A percentile compares a stretch with the other conserved stretches of the same genome.
These are phyloP conservation scores for Stromatinia cepivora DNA, from an alignment of 2,329 filamentous ascomycete species.

Conservation along the genomic window DNA sequence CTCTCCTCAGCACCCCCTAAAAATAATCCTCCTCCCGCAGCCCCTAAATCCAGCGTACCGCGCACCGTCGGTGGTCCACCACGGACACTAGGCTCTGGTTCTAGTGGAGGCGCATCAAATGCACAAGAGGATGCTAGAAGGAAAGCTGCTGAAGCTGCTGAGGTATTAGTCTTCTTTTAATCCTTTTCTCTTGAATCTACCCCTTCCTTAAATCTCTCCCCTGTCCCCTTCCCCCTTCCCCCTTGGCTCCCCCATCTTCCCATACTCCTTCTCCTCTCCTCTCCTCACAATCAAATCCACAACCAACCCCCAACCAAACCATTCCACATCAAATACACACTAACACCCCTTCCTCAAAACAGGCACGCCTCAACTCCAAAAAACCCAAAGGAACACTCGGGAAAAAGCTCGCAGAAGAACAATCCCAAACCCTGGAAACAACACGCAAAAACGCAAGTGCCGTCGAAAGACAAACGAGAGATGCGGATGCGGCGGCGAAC, in stretches of 20 bases:
- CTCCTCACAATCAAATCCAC: not conserved
- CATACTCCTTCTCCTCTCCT: not conserved
- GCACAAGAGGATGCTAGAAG: slow-evolving; percentile 51
- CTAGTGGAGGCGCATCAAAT: slow-evolving; percentile 42
- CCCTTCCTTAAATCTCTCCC: too few relatives aligned
- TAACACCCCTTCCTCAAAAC: not conserved
- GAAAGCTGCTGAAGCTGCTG: slow-evolving; percentile 78
- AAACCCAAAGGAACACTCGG: slow-evolving; percentile 51
- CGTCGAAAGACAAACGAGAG: slow-evolving; percentile 59
- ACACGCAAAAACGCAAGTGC: slow-evolving; percentile 68
- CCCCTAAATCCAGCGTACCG: slow-evolving; percentile 49
- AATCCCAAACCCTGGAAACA: slow-evolving; percentile 68
- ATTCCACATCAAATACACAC: not conserved
- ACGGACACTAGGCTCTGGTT: slow-evolving; percentile 63
- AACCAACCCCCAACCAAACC: not conserved
- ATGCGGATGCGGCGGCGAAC: slow-evolving; percentile 64
- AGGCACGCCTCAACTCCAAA: not conserved
- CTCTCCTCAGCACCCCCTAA: slow-evolving; percentile 55
- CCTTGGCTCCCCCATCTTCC: too few relatives aligned
- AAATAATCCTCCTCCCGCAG: slow-evolving; percentile 43
- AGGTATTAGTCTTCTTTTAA: slow-evolving; percentile 41
- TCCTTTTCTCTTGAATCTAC: too few relatives aligned
- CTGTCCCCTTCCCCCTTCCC: too few relatives aligned
- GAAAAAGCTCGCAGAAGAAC: slow-evolving; percentile 71
- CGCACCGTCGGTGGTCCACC: slow-evolving; percentile 55